Percentiles rank a stretch among this genome's conserved stretches.
Conservation (phyloP, 208 protist genomes). For the Crithidia thermophila region DNA sequence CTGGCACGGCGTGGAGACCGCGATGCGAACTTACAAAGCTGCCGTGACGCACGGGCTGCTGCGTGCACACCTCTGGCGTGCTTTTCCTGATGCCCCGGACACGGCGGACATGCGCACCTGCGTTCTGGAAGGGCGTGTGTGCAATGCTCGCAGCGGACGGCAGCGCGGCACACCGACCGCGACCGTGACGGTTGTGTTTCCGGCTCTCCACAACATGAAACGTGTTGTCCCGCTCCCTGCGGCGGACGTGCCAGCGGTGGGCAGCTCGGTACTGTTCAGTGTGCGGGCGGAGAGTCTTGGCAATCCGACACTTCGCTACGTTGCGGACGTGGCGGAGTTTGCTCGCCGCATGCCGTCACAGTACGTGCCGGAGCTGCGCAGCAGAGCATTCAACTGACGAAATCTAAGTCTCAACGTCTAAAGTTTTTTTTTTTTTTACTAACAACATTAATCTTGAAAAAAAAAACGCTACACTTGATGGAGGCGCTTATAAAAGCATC, state of each 20-base stretch:
- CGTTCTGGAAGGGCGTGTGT: constrained; percentile 1
- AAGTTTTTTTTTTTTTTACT: too few species aligned
- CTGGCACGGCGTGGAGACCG: background rate
- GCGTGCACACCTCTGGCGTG: background rate
- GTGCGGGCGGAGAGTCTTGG: background rate
- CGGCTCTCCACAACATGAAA: too few species aligned
- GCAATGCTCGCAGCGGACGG: background rate
- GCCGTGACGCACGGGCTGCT: background rate
- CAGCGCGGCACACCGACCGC: too few species aligned
- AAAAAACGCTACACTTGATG: too few species aligned
- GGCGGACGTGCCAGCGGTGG: background rate
- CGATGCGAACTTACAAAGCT: too few species aligned
- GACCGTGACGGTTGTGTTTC: background rate
- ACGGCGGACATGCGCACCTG: background rate
- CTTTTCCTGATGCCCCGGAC: background rate
- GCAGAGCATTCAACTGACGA: too few species aligned
- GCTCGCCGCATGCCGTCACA: background rate
- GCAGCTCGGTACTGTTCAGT: background rate
- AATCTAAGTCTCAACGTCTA: too few species aligned
- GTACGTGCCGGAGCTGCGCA: too few species aligned
- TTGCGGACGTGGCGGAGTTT: background rate
- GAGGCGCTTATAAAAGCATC: too few species aligned
- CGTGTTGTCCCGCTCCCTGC: background rate
- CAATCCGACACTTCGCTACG: background rate
- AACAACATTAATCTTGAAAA: too few species aligned